Percentiles rank a stretch among this genome's conserved stretches.
These are phyloP conservation scores for Sarocladium brachiariae DNA, from an alignment of 2,329 filamentous ascomycete genomes.

Conservation along the genomic window DNA sequence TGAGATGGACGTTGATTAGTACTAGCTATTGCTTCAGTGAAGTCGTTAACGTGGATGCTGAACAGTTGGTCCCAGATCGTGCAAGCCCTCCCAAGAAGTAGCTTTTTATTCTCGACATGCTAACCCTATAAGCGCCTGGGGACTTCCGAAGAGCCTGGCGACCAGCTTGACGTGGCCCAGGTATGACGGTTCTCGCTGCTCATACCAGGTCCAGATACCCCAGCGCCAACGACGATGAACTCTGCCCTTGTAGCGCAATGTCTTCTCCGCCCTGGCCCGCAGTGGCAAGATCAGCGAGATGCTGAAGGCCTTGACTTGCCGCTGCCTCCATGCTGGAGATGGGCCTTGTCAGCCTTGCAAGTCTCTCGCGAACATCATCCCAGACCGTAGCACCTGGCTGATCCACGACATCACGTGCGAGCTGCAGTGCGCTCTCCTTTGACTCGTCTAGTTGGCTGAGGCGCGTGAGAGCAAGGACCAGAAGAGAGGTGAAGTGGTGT, in stretches of 20 bases:
- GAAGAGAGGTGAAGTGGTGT: conserved; percentile 58
- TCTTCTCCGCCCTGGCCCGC: conserved; percentile 30
- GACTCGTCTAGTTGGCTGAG: conserved; percentile 47
- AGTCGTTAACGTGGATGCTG: no score
- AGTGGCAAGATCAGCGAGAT: conserved; percentile 51
- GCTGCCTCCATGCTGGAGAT: conserved; percentile 29
- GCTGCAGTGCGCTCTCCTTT: conserved; percentile 48
- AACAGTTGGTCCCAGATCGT: no score
- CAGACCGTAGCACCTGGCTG: conserved; percentile 43
- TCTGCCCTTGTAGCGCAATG: conserved; percentile 16
- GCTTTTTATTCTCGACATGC: no score
- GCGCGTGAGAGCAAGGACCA: conserved; percentile 53
- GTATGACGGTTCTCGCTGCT: neutral
- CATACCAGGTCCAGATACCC: conserved; percentile 23
- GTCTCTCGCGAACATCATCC: conserved; percentile 47
- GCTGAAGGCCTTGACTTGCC: conserved; percentile 51
- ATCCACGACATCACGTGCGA: conserved; percentile 51
- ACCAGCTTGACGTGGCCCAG: neutral
- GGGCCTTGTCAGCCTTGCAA: conserved; percentile 27
- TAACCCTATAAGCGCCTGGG: neutral
- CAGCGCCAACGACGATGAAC: conserved; percentile 25
- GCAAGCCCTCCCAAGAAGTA: no score
- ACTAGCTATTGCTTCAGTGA: no score
- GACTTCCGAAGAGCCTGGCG: neutral
- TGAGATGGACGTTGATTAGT: no score